Conservation (phyloP, 2,329 filamentous ascomycete species). For the Venturia asperata region DNA sequence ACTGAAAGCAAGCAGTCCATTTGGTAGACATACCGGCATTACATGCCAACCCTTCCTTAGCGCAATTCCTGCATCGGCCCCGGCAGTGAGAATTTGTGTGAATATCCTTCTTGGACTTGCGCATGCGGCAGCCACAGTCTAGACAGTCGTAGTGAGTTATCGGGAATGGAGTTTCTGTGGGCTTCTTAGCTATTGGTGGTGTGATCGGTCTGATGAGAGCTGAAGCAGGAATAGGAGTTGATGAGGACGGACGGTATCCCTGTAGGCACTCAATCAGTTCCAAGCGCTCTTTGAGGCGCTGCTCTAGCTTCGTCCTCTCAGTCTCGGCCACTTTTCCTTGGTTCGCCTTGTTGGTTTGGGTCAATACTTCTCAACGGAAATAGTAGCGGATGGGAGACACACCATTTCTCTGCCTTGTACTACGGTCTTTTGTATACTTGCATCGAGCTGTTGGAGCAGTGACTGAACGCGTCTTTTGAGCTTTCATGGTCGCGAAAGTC, state of each 20-base stretch:
- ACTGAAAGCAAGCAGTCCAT: background rate
- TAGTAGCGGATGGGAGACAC: background rate
- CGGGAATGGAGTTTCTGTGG: background rate
- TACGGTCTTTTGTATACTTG: background rate
- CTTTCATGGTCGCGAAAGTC: background rate
- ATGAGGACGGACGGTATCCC: background rate
- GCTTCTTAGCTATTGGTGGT: background rate
- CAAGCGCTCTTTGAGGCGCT: background rate
- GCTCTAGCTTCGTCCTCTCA: background rate
- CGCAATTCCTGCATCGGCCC: background rate
- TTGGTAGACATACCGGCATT: background rate
- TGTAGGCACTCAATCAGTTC: background rate
- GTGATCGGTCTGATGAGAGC: no score
- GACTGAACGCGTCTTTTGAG: background rate
- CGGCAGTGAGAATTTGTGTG: background rate
- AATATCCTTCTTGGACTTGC: background rate
- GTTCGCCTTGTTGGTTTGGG: background rate
- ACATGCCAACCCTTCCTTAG: background rate
- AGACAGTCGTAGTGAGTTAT: background rate
- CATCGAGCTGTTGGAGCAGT: background rate
- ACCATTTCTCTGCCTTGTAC: background rate
- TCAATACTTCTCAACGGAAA: background rate
- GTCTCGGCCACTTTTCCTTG: background rate
- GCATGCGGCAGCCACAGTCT: conserved; percentile 7
- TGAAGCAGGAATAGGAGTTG: background rate